Evolutionary conservation across 352 stramenopile genomes (phyloP), one percentile per base, ranked within the genome.

Genomic region (Phytophthora hybrid): DNA sequence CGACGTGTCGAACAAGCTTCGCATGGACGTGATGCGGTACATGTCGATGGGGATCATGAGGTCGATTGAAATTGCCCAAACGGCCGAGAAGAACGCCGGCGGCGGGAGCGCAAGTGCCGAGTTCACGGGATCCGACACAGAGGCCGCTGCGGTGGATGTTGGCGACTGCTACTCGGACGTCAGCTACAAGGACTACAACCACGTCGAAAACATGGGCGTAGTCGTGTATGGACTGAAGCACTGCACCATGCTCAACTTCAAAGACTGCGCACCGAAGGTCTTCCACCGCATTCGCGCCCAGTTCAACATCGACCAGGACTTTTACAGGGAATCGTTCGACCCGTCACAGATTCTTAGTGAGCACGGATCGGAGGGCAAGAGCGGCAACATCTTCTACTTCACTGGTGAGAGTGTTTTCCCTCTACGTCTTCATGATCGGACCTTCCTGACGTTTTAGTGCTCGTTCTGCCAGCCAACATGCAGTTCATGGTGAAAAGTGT

Each of bases 401-500:
- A 96, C 85, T 44, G 81, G 80, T 89, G 46, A 23, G 65, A 26
- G 65, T 26, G 29, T 7, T 18, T 0, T 53, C 51, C 1, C 32
- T 14, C 13, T 61, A 39, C 4, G 53, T 51, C 14, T 14, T 9
- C 39, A 37, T n/a, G 4, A 18, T 47, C 16, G 14, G 4, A 47
- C 29, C 29, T 7, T 31, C 29, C 29, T 31, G 8, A 47, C 14
- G 5, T 16, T 47, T 47, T n/a, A 14, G 16, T n/a, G 8, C 37
- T 47, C 7, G 31, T 65, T 65, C 46, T 55, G 31, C 13, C 74
- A 88, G 85, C 86, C 44, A 96, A 96, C 81, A 90, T 91, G 51
- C 86, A 93, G 68, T 96, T 93, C 53, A 94, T 96, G 89, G 89
- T 96, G 59, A 96, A 96, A 79, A 94, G 87, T 66, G 89, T 96